Evolutionary conservation across 225 moss, liverwort and hornwort species (phyloP).

Genomic region (Antitrichia curtipendula): DNA sequence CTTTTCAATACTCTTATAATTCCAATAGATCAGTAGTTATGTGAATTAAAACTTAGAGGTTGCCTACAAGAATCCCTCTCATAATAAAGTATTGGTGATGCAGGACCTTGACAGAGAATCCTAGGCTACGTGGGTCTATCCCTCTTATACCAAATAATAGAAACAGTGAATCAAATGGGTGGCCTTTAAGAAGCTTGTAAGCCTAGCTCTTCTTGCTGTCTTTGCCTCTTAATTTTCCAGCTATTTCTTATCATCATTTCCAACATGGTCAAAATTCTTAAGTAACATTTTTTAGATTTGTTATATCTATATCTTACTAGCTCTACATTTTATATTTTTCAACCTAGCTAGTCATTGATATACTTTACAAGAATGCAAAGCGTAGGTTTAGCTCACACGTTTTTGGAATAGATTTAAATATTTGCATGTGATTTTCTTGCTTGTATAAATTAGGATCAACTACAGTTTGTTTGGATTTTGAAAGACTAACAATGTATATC

Average conservation of each 20-base stretch:
- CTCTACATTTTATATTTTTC: background rate
- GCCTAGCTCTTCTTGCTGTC: background rate
- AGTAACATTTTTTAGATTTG: background rate
- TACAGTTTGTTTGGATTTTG: background rate
- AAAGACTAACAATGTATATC: background rate
- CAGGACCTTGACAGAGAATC: conserved; percentile 8
- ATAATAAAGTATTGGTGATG: background rate
- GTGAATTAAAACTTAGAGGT: background rate
- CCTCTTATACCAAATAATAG: background rate
- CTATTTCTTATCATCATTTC: background rate
- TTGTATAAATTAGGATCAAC: fast-evolving
- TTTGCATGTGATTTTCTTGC: background rate
- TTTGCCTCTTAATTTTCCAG: background rate
- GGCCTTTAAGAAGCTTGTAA: background rate
- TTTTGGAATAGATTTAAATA: background rate
- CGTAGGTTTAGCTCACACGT: background rate
- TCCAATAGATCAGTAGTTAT: background rate
- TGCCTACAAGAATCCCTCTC: background rate
- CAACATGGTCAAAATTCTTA: background rate
- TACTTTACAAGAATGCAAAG: background rate
- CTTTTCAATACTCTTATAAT: fast-evolving
- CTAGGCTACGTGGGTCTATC: background rate
- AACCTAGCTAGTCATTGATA: background rate
- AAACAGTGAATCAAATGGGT: too few species aligned
- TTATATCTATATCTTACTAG: background rate